Percentiles rank a stretch among this genome's conserved stretches.
phyloP scores from a whole-genome alignment of 192 early-diverging fungal species.

The Coemansia sp. region DNA sequence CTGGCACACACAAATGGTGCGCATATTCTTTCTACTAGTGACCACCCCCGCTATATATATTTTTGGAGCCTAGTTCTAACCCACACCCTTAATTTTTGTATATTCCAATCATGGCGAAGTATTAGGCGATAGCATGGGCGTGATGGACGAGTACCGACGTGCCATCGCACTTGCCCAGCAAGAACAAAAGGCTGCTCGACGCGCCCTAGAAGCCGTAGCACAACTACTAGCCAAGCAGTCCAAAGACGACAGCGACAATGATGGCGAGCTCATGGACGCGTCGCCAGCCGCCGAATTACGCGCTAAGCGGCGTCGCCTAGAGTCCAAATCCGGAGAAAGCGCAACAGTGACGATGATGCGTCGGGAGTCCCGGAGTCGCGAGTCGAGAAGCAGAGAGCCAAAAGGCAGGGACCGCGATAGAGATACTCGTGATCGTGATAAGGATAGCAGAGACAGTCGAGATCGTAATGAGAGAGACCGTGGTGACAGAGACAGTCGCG shows the following conservation, averaged over 20 bases:
- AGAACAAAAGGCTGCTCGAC: conserved; percentile 30
- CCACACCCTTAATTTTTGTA: background rate
- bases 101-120: background rate
- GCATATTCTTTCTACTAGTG: background rate
- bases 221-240: conserved; percentile 19
- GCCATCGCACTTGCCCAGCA: conserved; percentile 20
- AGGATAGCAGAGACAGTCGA: background rate
- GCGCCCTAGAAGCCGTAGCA: conserved; percentile 25
- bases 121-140: background rate
- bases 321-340: background rate
- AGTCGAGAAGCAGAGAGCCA: conserved; percentile 2
- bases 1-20: background rate
- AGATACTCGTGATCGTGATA: background rate
- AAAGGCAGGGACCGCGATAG: conserved; percentile 7
- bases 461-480: conserved; percentile 7
- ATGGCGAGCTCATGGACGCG: conserved; percentile 5
- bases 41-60: background rate
- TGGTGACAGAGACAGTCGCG: conserved; percentile 9
- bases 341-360: background rate
- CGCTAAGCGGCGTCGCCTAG: conserved; percentile 21
- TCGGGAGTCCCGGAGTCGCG: conserved; percentile 19
- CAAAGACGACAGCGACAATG: conserved; percentile 2
- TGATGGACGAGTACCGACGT: conserved; percentile 7
- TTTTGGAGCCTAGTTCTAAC: background rate
- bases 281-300: background rate